Conservation (phyloP, 176 grass and related monocot species). For the Musa beccarii region DNA sequence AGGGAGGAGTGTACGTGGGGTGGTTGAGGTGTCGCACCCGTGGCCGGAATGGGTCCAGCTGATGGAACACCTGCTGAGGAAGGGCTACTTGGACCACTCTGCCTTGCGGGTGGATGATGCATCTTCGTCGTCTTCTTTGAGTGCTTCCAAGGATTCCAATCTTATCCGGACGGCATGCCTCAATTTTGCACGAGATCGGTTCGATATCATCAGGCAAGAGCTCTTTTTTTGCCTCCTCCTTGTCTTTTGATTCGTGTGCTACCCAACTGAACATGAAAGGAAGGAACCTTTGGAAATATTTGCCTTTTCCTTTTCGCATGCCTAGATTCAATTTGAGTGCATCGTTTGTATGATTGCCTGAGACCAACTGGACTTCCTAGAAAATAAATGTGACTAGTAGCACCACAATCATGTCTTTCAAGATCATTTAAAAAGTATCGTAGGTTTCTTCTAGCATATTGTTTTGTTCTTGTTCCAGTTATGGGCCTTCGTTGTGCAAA, state of each 20-base stretch:
- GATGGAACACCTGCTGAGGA: constrained; percentile 31
- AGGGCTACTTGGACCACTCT: constrained; percentile 46
- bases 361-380: too few relatives aligned
- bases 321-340: background rate
- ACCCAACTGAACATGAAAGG: too few relatives aligned
- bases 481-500: background rate
- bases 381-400: too few relatives aligned
- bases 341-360: too few relatives aligned
- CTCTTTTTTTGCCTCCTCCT: background rate
- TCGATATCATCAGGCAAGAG: constrained; percentile 49
- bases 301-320: background rate
- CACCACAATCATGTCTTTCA: too few relatives aligned
- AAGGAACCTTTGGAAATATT: too few relatives aligned
- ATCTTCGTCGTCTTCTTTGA: background rate
- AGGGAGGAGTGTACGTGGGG: background rate
- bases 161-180: constrained; percentile 81
- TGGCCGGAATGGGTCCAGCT: background rate
- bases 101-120: background rate
- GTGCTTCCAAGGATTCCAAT: constrained; percentile 33
- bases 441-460: too few relatives aligned
- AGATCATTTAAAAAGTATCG: too few relatives aligned
- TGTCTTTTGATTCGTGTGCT: background rate
- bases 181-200: constrained; percentile 69
- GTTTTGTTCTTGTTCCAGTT: too few relatives aligned
- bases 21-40: constrained; percentile 2